A percentile compares a stretch with the other conserved stretches of the same genome.
These are phyloP conservation scores for Tilletia caries DNA, from an alignment of 1,284 basidiomycete genomes.

Conservation along the genomic window DNA sequence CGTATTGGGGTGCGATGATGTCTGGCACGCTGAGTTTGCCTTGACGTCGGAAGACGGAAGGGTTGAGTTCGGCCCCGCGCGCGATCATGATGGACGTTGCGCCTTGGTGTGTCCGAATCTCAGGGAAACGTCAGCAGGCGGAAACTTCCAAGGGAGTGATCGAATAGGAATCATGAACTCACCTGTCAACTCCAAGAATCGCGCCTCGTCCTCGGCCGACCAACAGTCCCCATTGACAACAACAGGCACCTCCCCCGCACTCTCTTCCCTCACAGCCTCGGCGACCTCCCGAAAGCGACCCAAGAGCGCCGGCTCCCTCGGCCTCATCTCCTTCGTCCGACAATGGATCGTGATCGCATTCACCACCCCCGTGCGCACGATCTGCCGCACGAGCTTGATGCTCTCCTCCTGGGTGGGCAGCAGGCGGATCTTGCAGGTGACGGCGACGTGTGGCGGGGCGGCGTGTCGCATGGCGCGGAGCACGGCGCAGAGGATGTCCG, in stretches of 20 bases:
- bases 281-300: conserved; percentile 78
- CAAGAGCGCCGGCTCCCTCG: conserved; percentile 73
- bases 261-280: conserved; percentile 60
- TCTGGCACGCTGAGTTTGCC: conserved; percentile 34
- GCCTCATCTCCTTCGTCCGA: conserved; percentile 87
- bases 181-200: conserved; percentile 61
- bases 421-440: conserved; percentile 74
- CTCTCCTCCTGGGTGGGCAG: conserved; percentile 83
- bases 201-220: conserved; percentile 72
- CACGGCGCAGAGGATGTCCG: conserved; percentile 79
- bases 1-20: conserved; percentile 30
- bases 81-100: conserved; percentile 96
- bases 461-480: conserved; percentile 48
- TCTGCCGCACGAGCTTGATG: conserved; percentile 76
- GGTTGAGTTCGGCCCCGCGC: conserved; percentile 86
- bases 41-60: conserved; percentile 71
- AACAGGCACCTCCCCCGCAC: conserved; percentile 66
- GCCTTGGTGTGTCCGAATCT: conserved; percentile 55
- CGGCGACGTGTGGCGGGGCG: conserved; percentile 60
- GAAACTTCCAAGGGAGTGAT: background rate
- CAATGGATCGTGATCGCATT: conserved; percentile 91
- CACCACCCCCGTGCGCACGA: conserved; percentile 76
- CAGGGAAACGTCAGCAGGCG: conserved; percentile 38
- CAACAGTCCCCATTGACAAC: conserved; percentile 91
- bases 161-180: background rate